Conservation (phyloP, 2,329 filamentous ascomycete species). For the Rosellinia necatrix region DNA sequence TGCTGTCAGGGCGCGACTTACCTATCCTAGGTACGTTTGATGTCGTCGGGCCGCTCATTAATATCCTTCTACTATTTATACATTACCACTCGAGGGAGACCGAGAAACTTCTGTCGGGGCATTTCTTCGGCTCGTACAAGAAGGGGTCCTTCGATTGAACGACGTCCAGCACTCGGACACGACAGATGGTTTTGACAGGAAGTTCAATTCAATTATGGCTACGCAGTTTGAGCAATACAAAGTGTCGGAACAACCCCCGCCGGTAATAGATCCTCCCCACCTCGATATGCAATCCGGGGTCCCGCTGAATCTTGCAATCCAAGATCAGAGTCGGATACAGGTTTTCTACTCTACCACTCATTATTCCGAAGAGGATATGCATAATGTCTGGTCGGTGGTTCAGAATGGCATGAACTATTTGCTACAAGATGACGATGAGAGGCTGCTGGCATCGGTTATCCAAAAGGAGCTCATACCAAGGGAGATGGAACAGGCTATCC, state of each 20-base stretch:
- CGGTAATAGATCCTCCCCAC: too few relatives aligned
- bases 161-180: background rate
- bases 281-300: background rate
- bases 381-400: background rate
- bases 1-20: background rate
- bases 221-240: background rate
- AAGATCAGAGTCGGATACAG: background rate
- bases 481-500: background rate
- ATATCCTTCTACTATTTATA: background rate
- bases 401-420: background rate
- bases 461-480: background rate
- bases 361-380: background rate
- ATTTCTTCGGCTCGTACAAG: background rate
- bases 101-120: background rate
- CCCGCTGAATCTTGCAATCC: background rate
- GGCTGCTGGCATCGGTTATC: background rate
- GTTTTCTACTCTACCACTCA: background rate
- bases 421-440: background rate
- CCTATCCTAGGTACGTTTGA: background rate
- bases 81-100: background rate
- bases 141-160: background rate
- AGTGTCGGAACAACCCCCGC: background rate
- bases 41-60: background rate
- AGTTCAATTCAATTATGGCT: background rate
- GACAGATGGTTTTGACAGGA: background rate